phyloP scores from a whole-genome alignment of 768 basidiomycete genomes.

The Hemileccinum rubropunctum region DNA sequence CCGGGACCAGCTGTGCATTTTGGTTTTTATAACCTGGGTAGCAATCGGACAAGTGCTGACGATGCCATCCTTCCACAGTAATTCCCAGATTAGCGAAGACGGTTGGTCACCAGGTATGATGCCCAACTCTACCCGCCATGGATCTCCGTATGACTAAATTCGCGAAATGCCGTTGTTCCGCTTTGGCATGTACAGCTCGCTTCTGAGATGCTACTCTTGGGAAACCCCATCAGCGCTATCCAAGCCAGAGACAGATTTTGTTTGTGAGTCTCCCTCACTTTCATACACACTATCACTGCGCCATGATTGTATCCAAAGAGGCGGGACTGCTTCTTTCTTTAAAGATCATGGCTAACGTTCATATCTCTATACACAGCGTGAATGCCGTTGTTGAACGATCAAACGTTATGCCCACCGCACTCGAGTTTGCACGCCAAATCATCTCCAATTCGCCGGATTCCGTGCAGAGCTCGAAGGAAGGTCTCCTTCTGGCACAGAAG shows the following conservation, averaged over 20 bases:
- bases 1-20: too few relatives aligned
- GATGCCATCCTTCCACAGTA: slow-evolving; percentile 34
- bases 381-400: slow-evolving; percentile 61
- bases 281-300: slow-evolving; percentile 13
- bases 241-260: slow-evolving; percentile 71
- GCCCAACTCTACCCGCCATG: slow-evolving; percentile 1
- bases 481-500: slow-evolving; percentile 53
- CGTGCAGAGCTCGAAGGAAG: slow-evolving; percentile 74
- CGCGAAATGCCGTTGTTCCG: neutral
- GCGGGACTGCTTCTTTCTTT: slow-evolving; percentile 10
- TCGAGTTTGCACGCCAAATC: slow-evolving; percentile 60
- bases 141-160: slow-evolving; percentile 13
- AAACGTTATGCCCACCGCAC: slow-evolving; percentile 56
- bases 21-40: too few relatives aligned
- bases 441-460: slow-evolving; percentile 72
- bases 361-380: slow-evolving; percentile 45
- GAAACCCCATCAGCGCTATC: slow-evolving; percentile 60
- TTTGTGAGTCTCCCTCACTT: slow-evolving; percentile 68
- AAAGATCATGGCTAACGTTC: slow-evolving; percentile 13
- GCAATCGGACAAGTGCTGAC: neutral
- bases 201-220: slow-evolving; percentile 73
- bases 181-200: slow-evolving; percentile 49
- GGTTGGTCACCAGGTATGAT: slow-evolving; percentile 72
- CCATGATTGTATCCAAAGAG: slow-evolving; percentile 2
- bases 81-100: slow-evolving; percentile 67